Evolutionary conservation across 495 filamentous ascomycete species (phyloP), one percentile per base, ranked within the genome.

Genomic region (Neurospora sp.): DNA sequence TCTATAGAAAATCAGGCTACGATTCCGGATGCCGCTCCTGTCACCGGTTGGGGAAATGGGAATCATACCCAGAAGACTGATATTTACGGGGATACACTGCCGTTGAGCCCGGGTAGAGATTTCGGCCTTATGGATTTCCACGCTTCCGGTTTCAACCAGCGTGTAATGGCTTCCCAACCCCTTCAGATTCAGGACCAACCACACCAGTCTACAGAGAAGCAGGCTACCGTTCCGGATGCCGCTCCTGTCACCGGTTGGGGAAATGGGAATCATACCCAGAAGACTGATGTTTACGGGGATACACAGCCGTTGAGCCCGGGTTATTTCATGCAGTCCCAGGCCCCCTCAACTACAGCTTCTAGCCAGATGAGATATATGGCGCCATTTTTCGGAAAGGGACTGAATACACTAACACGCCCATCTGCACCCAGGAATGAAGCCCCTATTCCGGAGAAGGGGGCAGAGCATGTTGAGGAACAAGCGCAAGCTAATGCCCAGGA

Each of bases 101-200:
- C 85, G 3, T 82, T 85, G 22, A 84, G 88, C 59, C 86, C 84
- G n/a, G 82, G 83, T n/a, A 71, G 82, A 71, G 82, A 83, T 39
- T 77, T 84, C 41, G 76, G 77, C 70, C 71, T 78, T 68, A 75
- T 75, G 74, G 74, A 79, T 27, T 71, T 76, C 44, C 78, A 77
- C 68, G 77, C 77, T 37, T 74, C 78, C 73, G 40, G 70, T 22
- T 47, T 70, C 37, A 74, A 68, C 22, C 47, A 68, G 9, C 72
- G 61, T 47, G 70, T 77, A 42, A 75, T 78, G 39, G 73, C 35
- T 61, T 69, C 72, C 39, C 71, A 77, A 47, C 75, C 77, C 22
- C 69, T 71, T 27, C 78, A 47, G 7, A 61, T 59, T 71, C 77
- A 76, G 69, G 73, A 72, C 38, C 27, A 18, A 3, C 53, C 53